Evolutionary conservation across 495 filamentous ascomycete genomes (phyloP), one percentile per base, ranked within the genome.

Genomic region (Aspergillus hancockii): DNA sequence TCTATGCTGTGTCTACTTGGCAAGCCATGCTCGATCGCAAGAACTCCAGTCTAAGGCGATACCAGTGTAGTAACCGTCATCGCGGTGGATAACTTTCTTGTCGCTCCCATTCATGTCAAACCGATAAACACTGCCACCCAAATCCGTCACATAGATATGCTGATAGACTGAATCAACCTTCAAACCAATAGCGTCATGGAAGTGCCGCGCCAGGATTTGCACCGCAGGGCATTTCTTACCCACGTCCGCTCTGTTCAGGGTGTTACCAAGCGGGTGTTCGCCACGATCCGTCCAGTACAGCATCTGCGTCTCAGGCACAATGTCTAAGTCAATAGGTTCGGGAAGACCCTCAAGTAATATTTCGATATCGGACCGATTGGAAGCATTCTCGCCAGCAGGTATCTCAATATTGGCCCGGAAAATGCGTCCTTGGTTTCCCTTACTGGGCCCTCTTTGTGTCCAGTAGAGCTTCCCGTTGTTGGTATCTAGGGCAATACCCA

Each of bases 221-320:
- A 16, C 28, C 54, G 14, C 3, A 14, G 40, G 14, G 9, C n/a
- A 3, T 19, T 9, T 2, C 13, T 43, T 7, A 18, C n/a, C 55
- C 22, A 71, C 49, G 3, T 23, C 45, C 6, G 55, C 22, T 10
- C 60, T 53, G 62, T 79, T 81, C 57, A 84, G 46, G 21, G 70
- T 78, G 54, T 79, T 79, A 1, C 81, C 79, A 7, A 61, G 47
- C 0, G 77, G 80, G 8, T 73, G 58, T 59, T 82, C 80, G 8
- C 81, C 81, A 22, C 80, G 71, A 61, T 83, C 80, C 4, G 81
- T 81, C 81, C 80, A 82, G 63, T 81, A 84, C n/a, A 83, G 65
- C 10, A 56, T 63, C 3, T 55, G 41, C 23, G 63, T 52, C 0
- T 65, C 54, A 23, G 71, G 70, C 30, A 81, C 76, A 9, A 83